Evolutionary conservation across 2,329 filamentous ascomycete genomes (phyloP).

Genomic region (Ophiostoma perfectum): DNA sequence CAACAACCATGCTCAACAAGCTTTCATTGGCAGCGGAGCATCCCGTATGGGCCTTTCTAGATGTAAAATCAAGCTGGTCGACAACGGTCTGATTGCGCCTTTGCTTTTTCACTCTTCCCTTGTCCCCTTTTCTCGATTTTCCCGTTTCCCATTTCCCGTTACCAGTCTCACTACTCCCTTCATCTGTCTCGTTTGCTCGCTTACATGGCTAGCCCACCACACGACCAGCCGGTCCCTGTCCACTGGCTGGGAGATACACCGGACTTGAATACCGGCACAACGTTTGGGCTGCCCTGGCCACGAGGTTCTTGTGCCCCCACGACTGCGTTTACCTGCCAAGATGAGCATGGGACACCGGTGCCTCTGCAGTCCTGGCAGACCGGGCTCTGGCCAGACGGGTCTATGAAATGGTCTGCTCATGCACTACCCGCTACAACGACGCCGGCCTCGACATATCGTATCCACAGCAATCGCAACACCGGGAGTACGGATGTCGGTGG

Average conservation of each 20-base stretch:
- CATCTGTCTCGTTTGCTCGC: neutral
- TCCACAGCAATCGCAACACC: neutral
- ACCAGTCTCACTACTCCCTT: neutral
- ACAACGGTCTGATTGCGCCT: neutral
- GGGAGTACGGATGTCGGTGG: neutral
- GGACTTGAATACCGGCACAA: neutral
- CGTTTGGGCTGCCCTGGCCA: neutral
- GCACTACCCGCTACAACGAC: neutral
- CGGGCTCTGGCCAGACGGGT: neutral
- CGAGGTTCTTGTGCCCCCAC: neutral
- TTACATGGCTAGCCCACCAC: neutral
- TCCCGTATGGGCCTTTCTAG: neutral
- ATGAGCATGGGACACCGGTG: neutral
- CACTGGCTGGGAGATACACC: neutral
- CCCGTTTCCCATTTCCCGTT: neutral
- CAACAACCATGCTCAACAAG: neutral
- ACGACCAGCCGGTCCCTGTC: neutral
- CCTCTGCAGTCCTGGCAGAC: conserved; percentile 5
- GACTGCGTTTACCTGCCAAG: neutral
- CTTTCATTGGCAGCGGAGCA: conserved; percentile 9
- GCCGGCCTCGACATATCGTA: neutral
- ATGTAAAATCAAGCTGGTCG: neutral
- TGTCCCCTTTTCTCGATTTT: too few relatives aligned
- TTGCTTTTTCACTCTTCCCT: neutral
- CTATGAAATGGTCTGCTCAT: conserved; percentile 1